Evolutionary conservation across 352 stramenopile species (phyloP), one percentile per base, ranked within the genome.

Genomic region (Hyaloperonospora arabidopsidis): DNA sequence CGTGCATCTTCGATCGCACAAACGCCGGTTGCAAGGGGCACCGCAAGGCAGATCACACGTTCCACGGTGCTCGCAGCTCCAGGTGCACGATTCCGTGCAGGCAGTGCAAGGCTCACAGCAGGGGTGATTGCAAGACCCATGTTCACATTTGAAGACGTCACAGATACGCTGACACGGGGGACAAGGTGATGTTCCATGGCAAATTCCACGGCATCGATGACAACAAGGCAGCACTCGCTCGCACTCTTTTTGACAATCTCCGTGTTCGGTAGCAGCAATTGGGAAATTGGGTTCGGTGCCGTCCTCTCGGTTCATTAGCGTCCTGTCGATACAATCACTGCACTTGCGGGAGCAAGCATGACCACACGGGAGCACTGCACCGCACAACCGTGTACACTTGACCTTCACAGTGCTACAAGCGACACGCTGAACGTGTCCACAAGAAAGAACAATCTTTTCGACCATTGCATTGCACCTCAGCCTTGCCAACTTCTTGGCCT

Each of bases 31-130:
- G 38, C 80, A 82, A 2, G 72, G 72, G 47, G 63, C 62, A n/a
- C 72, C 72, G 18, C 72, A 90, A 13, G 86, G 78, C 25, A 92
- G 41, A 44, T 32, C 25, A 47, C 84, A 92, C 13, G 44, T 43
- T 18, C 68, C 79, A 47, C 56, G 45, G 32, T 94, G 84, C 11
- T 76, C 54, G 45, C 84, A 94, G 17, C 68, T 53, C 84, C 84
- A 94, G 45, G 57, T 69, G 57, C 84, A 94, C 0, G 61, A 23
- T 46, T 88, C 72, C n/a, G 76, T 74, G 59, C 84, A 94, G 17
- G 84, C 78, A 45, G 79, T 59, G 50, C 84, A 94, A 46, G 76
- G 40, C 22, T 59, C 57, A 21, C 52, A 61, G 57, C 66, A 85
- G 1, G 51, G 65, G 48, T 78, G 71, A 28, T 64, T 60, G 40